Base-by-base conservation (phyloP, 345 rosid genomes). In the Euphorbia peplus region DNA sequence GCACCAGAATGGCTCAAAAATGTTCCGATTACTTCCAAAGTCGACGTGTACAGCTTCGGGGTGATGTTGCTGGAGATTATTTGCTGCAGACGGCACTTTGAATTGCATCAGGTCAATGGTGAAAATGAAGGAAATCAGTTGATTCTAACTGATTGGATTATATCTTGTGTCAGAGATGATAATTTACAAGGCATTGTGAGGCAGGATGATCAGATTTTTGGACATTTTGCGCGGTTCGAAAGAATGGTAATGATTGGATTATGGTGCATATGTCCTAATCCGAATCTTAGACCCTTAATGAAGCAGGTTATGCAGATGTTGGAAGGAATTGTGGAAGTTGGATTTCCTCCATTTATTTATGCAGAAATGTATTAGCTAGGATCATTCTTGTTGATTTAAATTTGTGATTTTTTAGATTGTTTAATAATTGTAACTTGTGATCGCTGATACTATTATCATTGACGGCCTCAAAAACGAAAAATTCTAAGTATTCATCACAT, bases 1-100 rank as follows among this genome's bases (percentile, higher is more conserved):
- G 82, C 84, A 2, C 72, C 78, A 0, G 86, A 85, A 54, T 85
- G 88, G 88, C 83, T 78, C 39, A 80, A 73, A 72, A 82, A 82
- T 61, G 79, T 74, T 1, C 82, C 82, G 18, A 72, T 79, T 1
- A 72, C 79, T 0, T 7, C 76, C 9, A 79, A 75, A 52, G 77
- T 79, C 2, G 82, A 79, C 25, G 79, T 75, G 28, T 79, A 75
- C 58, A 79, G 82, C 76, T 79, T 75, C 55, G 79, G 82, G 28
- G 82, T 75, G 28, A 15, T 75, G 79, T 69, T 75, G 59, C 66
- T 79, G 21, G 82, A 79, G 68, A 72, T 72, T 16, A 56, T 75
- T 56, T 60, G 69, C 29, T 68, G 83, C 62, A 72, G 66, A 66
- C 75, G 60, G 71, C 77, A 79, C 30, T 10, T 56, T 24, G 75